Evolutionary conservation across 352 stramenopile species (phyloP), one percentile per base, ranked within the genome.

Genomic region (Phytophthora crassamura): DNA sequence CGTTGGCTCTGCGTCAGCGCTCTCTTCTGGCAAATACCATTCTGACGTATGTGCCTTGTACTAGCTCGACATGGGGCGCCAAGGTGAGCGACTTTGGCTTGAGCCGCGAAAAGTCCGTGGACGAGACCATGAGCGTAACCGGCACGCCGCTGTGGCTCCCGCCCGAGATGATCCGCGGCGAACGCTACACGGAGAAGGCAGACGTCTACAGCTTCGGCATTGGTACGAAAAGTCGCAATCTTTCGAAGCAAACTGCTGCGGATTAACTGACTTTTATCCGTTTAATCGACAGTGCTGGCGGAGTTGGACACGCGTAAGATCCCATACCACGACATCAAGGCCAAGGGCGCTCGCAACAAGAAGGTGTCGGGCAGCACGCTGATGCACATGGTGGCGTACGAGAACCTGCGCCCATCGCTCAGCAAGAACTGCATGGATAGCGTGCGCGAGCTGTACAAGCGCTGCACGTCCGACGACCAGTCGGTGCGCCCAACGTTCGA

Each of bases 11-110:
- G 38, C 22, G 35, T 14, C 22, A 56, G 33, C 25, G 46, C 33
- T 59, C 12, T 40, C 45, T 32, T 53, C 41, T 15, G 39, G 22
- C 33, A 54, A 15, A 38, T 54, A 22, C 20, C 25, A 25, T 45
- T 67, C 59, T 74, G 53, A 73, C 69, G 45, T 46, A 54, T 20
- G 18, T 47, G 36, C 25, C 25, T 30, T 54, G 6, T 69, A 54
- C 4, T 6, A 90, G 85, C 63, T 94, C 86, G 7, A 94, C 86
- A 22, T 96, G 85, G 82, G 84, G 84, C 16, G 84, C 79, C 46
- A 99, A 99, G 74, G 97, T 99, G 59, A 97, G 95, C 41, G 97
- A 99, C 77, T 99, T 99, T 78, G 97, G 97, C 9, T 79, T 99
- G 11, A 98, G 95, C 51, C 94, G 97, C 32, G 82, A 99, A 54